phyloP scores from a whole-genome alignment of 148 eudicot species.

The Chenopodium berlandieri region DNA sequence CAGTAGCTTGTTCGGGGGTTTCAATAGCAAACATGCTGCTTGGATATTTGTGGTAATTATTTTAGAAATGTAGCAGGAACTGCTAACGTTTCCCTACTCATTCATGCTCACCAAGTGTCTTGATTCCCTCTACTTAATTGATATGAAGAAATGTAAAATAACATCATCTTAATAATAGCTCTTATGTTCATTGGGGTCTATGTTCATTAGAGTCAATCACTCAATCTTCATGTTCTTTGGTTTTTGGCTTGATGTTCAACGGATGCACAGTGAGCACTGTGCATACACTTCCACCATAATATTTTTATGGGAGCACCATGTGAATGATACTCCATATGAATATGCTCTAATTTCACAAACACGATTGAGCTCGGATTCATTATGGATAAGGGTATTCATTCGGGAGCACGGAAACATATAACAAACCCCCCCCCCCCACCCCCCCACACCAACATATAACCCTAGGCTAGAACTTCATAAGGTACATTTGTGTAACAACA shows the following conservation, averaged over 20 bases:
- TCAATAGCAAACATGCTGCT: too few species aligned
- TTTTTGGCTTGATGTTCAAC: too few species aligned
- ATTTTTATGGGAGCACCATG: background rate
- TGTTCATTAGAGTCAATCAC: too few species aligned
- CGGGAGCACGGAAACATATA: background rate
- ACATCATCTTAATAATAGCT: too few species aligned
- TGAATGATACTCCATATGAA: background rate
- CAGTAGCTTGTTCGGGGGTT: background rate
- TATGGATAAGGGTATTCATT: background rate
- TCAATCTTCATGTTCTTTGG: too few species aligned
- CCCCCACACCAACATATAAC: background rate
- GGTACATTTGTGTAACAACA: background rate
- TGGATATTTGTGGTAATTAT: too few species aligned
- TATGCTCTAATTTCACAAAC: background rate
- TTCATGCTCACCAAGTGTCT: background rate
- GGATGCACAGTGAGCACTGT: too few species aligned
- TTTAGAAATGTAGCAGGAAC: too few species aligned
- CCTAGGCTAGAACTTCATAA: background rate
- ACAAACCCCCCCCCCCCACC: background rate
- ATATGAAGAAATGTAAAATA: background rate
- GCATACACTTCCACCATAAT: too few species aligned
- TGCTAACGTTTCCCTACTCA: background rate
- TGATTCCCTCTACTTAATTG: background rate
- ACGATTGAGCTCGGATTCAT: background rate
- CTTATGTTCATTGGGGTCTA: too few species aligned